These are phyloP conservation scores for Melanogaster broomeanus DNA, from an alignment of 768 basidiomycete species.

Conservation along the genomic window DNA sequence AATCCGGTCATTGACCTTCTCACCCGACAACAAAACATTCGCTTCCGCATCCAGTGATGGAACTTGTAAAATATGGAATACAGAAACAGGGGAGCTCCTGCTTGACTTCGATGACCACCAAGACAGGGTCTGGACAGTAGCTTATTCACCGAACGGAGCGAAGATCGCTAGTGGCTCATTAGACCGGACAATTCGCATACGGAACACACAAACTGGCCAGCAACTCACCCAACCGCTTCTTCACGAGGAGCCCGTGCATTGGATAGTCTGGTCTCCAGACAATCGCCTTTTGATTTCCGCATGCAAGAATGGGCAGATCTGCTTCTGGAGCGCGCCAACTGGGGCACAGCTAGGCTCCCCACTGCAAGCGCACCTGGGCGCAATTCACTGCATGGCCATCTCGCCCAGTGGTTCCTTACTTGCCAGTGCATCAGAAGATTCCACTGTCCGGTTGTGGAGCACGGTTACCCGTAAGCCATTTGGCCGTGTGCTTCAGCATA, in stretches of 20 bases:
- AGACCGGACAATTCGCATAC: constrained; percentile 17
- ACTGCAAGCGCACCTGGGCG: neutral
- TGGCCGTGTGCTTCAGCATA: neutral
- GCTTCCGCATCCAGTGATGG: constrained; percentile 3
- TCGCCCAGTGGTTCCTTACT: neutral
- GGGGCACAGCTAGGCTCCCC: neutral
- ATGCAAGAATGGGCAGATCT: neutral
- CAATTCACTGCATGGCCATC: neutral
- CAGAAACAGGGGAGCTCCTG: neutral
- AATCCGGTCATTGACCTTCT: constrained; percentile 8
- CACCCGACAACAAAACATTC: constrained; percentile 9
- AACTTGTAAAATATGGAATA: neutral
- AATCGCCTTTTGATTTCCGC: neutral
- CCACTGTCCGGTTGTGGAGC: constrained; percentile 1
- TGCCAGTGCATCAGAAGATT: constrained; percentile 9
- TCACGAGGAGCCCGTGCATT: neutral
- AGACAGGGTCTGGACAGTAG: constrained; percentile 16
- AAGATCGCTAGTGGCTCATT: constrained; percentile 27
- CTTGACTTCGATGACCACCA: neutral
- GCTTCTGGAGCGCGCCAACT: neutral
- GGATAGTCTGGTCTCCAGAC: neutral
- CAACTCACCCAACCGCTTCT: neutral
- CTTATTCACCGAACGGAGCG: constrained; percentile 45
- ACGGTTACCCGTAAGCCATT: neutral
- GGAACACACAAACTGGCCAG: neutral